Percentiles rank a stretch among this genome's conserved stretches.
phyloP scores from a whole-genome alignment of 345 rosid genomes.

The Brassica carinata region DNA sequence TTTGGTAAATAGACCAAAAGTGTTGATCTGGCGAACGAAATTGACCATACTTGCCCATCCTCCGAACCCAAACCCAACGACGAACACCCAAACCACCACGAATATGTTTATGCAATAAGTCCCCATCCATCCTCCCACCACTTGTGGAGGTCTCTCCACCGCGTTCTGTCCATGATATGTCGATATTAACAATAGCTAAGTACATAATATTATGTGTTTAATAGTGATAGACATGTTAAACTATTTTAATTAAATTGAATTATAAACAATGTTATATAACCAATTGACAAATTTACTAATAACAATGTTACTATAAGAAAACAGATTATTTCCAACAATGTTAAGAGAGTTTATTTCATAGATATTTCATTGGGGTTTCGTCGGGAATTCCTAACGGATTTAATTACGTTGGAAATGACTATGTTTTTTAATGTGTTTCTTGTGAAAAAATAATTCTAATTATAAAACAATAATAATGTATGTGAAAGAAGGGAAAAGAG shows the following conservation, averaged over 20 bases:
- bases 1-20: slow-evolving; percentile 90
- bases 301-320: neutral
- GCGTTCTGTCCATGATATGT: slow-evolving; percentile 60
- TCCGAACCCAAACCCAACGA: slow-evolving; percentile 94
- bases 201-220: neutral
- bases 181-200: neutral
- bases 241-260: neutral
- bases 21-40: slow-evolving; percentile 77
- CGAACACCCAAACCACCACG: slow-evolving; percentile 88
- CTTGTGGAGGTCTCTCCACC: slow-evolving; percentile 76
- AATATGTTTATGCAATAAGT: slow-evolving; percentile 63
- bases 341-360: too few relatives aligned
- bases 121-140: slow-evolving; percentile 89
- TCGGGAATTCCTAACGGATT: too few relatives aligned
- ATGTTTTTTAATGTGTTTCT: neutral
- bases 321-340: too few relatives aligned
- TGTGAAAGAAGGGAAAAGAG: neutral
- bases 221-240: neutral
- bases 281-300: neutral
- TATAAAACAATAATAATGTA: neutral
- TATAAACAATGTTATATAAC: neutral
- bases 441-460: neutral
- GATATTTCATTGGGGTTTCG: too few relatives aligned
- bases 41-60: slow-evolving; percentile 99
- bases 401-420: too few relatives aligned